Conservation (phyloP, 2,329 filamentous ascomycete genomes). For the Calonectria naviculata region DNA sequence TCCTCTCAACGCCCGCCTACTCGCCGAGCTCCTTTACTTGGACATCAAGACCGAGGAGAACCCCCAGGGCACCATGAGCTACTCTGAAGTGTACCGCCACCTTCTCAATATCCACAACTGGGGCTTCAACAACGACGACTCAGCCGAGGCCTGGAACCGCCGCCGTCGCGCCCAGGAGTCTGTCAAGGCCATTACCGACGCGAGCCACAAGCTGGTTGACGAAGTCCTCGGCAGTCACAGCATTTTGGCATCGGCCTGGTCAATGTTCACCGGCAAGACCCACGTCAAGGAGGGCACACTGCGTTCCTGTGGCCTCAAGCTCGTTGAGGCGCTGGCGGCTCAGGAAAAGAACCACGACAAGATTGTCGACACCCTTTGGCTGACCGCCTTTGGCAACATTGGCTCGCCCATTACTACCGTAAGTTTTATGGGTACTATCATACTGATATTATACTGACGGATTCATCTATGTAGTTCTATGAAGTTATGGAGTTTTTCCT, state of each 20-base stretch:
- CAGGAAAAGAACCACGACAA: conserved; percentile 45
- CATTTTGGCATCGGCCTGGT: conserved; percentile 40
- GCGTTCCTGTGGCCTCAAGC: conserved; percentile 51
- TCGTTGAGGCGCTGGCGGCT: conserved; percentile 50
- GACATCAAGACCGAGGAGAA: conserved; percentile 63
- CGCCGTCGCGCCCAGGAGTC: conserved; percentile 55
- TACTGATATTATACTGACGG: neutral
- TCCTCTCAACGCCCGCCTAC: conserved; percentile 65
- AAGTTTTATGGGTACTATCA: conserved; percentile 26
- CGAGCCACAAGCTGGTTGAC: conserved; percentile 52
- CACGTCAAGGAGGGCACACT: conserved; percentile 49
- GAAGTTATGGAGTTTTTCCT: conserved; percentile 57
- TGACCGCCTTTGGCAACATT: conserved; percentile 53
- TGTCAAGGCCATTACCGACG: conserved; percentile 48
- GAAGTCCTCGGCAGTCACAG: conserved; percentile 46
- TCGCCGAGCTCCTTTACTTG: conserved; percentile 68
- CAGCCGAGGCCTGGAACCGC: conserved; percentile 58
- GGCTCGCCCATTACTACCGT: conserved; percentile 52
- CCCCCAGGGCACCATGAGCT: conserved; percentile 57
- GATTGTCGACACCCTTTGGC: conserved; percentile 51
- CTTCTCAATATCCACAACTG: conserved; percentile 57
- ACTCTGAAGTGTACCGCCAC: conserved; percentile 54
- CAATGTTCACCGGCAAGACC: conserved; percentile 41
- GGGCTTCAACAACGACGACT: conserved; percentile 60
- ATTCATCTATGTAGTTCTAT: conserved; percentile 49